phyloP scores from a whole-genome alignment of 2,329 filamentous ascomycete species.

The Monilinia laxa region DNA sequence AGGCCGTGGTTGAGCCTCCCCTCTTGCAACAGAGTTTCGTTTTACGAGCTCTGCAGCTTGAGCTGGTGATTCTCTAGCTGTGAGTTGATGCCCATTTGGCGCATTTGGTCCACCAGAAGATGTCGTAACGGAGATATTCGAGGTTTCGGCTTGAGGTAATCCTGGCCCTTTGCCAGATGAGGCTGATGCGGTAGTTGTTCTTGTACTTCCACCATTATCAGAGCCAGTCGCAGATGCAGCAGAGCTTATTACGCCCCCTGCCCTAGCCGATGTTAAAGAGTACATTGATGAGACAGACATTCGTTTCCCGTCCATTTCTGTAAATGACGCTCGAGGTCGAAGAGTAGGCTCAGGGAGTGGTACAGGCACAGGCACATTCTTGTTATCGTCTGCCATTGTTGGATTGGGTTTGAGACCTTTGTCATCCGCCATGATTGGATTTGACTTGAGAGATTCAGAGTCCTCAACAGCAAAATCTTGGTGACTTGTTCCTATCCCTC shows the following conservation, averaged over 20 bases:
- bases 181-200: slow-evolving; percentile 30
- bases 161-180: slow-evolving; percentile 30
- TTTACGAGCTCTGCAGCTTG: slow-evolving; percentile 39
- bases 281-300: slow-evolving; percentile 73
- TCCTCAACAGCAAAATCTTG: slow-evolving; percentile 51
- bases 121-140: slow-evolving; percentile 54
- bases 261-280: slow-evolving; percentile 60
- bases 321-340: slow-evolving; percentile 49
- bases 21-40: slow-evolving; percentile 37
- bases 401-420: slow-evolving; percentile 45
- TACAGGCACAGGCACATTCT: slow-evolving; percentile 30
- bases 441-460: slow-evolving; percentile 49
- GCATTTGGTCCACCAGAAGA: slow-evolving; percentile 49
- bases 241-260: slow-evolving; percentile 50
- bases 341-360: slow-evolving; percentile 51
- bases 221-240: slow-evolving; percentile 55
- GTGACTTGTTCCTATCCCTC: slow-evolving; percentile 35
- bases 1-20: slow-evolving; percentile 38
- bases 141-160: slow-evolving; percentile 49
- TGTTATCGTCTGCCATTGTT: slow-evolving; percentile 36
- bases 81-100: slow-evolving; percentile 49
- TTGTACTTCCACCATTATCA: slow-evolving; percentile 43
- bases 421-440: slow-evolving; percentile 40
- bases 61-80: slow-evolving; percentile 38
- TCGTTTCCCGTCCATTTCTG: slow-evolving; percentile 59